phyloP scores from a whole-genome alignment of 1,139 yeast species.

The Arxiozyma heterogenica region DNA sequence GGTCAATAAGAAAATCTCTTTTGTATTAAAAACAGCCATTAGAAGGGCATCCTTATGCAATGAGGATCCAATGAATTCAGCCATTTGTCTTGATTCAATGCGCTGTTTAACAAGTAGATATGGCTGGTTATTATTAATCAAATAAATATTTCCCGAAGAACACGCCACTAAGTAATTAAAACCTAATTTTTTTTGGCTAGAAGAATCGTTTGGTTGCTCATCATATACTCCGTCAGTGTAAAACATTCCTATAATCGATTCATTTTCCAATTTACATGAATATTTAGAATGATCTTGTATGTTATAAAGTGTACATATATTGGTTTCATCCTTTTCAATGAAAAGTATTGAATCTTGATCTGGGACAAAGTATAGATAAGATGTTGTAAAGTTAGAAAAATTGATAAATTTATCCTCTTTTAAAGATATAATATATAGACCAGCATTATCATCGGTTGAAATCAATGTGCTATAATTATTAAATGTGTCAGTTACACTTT shows the following conservation, averaged over 20 bases:
- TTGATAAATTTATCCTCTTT: neutral
- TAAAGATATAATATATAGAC: neutral
- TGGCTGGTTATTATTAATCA: neutral
- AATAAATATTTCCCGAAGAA: neutral
- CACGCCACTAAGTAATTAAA: neutral
- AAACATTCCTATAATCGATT: neutral
- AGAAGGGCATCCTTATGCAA: slow-evolving; percentile 27
- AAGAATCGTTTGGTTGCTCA: neutral
- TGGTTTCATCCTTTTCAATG: neutral
- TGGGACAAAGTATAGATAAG: neutral
- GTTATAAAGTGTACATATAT: neutral
- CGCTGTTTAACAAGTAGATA: neutral
- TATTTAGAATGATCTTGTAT: neutral
- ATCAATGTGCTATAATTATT: neutral
- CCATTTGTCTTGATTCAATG: neutral
- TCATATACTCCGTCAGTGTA: neutral
- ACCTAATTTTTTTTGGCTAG: neutral
- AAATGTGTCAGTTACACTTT: neutral
- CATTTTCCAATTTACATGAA: neutral
- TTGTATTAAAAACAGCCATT: slow-evolving; percentile 14
- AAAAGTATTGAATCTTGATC: neutral
- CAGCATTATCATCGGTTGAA: neutral
- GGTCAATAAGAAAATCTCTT: slow-evolving; percentile 13
- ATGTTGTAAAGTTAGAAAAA: neutral
- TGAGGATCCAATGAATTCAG: slow-evolving; percentile 5